Conservation (phyloP, 768 basidiomycete genomes). For the Collybia mongolica region DNA sequence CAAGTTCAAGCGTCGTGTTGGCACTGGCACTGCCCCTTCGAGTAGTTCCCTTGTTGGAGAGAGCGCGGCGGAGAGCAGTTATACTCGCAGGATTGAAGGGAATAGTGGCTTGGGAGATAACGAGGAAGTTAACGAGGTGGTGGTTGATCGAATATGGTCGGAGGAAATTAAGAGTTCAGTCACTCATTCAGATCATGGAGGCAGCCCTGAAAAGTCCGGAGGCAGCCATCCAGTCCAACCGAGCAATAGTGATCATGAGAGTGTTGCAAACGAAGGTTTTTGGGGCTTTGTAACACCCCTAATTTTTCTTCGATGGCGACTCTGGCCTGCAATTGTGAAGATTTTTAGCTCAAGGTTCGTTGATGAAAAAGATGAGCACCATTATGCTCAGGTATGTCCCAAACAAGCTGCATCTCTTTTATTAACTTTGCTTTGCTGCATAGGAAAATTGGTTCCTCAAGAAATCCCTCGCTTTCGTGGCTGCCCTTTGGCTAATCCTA, state of each 20-base stretch:
- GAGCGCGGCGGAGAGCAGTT: constrained; percentile 40
- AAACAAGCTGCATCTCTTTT: background rate
- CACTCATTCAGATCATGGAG: constrained; percentile 51
- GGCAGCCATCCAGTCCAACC: constrained; percentile 33
- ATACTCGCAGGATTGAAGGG: constrained; percentile 18
- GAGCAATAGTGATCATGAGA: constrained; percentile 32
- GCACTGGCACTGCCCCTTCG: constrained; percentile 55
- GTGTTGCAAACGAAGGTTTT: constrained; percentile 32
- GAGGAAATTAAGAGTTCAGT: constrained; percentile 56
- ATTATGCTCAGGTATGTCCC: constrained; percentile 37
- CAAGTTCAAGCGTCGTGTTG: constrained; percentile 51
- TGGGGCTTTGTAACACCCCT: constrained; percentile 31
- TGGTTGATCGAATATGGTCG: constrained; percentile 72
- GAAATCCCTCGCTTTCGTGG: constrained; percentile 65
- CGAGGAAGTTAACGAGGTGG: constrained; percentile 63
- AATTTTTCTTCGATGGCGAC: constrained; percentile 52
- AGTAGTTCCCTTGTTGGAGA: constrained; percentile 52
- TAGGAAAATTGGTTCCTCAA: constrained; percentile 75
- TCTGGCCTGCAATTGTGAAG: constrained; percentile 52
- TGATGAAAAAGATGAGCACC: constrained; percentile 49
- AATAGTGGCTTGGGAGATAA: constrained; percentile 23
- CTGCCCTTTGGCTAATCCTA: constrained; percentile 58
- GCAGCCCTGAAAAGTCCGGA: constrained; percentile 48
- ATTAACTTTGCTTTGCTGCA: background rate
- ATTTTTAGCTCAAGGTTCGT: constrained; percentile 64